These are phyloP conservation scores for Stagonosporopsis chrysanthemi DNA, from an alignment of 2,329 filamentous ascomycete species.

Conservation along the genomic window DNA sequence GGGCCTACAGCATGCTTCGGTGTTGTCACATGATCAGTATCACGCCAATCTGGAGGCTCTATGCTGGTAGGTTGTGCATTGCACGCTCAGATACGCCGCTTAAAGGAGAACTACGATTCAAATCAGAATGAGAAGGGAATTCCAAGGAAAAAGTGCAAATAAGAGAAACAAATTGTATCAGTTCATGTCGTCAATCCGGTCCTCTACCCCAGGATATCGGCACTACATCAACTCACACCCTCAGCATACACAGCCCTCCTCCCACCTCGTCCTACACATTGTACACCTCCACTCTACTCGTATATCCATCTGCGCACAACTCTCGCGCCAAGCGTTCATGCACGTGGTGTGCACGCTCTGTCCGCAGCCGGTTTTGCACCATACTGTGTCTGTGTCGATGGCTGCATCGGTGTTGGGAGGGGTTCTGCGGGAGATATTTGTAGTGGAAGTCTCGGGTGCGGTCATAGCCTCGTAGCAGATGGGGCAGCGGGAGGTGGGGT, in stretches of 20 bases:
- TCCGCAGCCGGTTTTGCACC: slow-evolving; percentile 29
- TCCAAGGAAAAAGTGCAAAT: background rate
- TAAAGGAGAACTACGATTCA: background rate
- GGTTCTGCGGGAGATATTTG: background rate
- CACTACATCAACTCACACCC: background rate
- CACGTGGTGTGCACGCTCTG: slow-evolving; percentile 26
- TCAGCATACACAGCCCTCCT: slow-evolving; percentile 12
- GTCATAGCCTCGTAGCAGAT: slow-evolving; percentile 17
- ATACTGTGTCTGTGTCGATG: background rate
- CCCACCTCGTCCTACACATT: slow-evolving; percentile 18
- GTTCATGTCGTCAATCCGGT: background rate
- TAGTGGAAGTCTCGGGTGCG: background rate
- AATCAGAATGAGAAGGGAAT: background rate
- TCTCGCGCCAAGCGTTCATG: slow-evolving; percentile 19
- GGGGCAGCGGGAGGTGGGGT: background rate
- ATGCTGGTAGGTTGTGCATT: too few species aligned
- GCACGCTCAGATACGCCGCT: too few species aligned
- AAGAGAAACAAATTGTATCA: background rate
- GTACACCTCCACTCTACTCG: slow-evolving; percentile 5
- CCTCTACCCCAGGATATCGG: too few species aligned
- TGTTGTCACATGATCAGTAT: too few species aligned
- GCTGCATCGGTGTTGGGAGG: background rate
- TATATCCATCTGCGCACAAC: background rate
- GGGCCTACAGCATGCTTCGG: too few species aligned
- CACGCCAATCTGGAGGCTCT: too few species aligned